Evolutionary conservation across 1,284 basidiomycete species (phyloP), one percentile per base, ranked within the genome.

Genomic region (Ceraceosorus bombacis): DNA sequence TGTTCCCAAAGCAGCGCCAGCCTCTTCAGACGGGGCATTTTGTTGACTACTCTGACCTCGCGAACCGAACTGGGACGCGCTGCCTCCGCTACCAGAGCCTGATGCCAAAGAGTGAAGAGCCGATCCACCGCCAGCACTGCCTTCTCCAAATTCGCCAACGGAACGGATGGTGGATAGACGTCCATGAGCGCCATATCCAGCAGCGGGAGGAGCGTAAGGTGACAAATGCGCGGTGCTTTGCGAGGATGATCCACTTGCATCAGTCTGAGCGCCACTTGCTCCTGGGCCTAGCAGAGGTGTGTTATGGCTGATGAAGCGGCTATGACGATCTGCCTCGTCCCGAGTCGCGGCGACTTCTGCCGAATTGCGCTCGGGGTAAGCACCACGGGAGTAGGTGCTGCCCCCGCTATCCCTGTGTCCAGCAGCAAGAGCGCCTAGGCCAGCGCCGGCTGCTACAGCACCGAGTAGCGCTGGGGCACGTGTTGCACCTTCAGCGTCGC

Each of bases 111-210:
- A 27, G 51, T n/a, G 15, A 5, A 6, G 51, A 53, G 12, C 41
- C 37, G 41, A 39, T 53, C 5, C 12, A 41, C 43, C 43, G 9
- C 43, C 15, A 10, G 9, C 43, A 15, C 43, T 46, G 49, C 55
- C 57, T 54, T 70, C 69, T 27, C 69, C 68, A 17, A 71, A 67
- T 51, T 71, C 69, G 49, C 68, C 61, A 6, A 71, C 69, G 43
- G 63, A 67, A 6, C 57, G 64, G 53, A 71, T 71, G 6, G 69
- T 70, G 0, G 69, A 59, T 39, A 71, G 61, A 1, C 69, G 57
- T 0, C 60, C 49, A 12, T 58, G 61, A 17, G 54, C 58, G 38
- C 40, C 48, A 13, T 52, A 54, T 9, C n/a, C 41, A 27, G 27
- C 27, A 27, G 27, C 27, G 27, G 27, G 27, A 27, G 27, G 27